These are phyloP conservation scores for Endoconidiophora polonica DNA, from an alignment of 2,329 filamentous ascomycete species.

Conservation along the genomic window DNA sequence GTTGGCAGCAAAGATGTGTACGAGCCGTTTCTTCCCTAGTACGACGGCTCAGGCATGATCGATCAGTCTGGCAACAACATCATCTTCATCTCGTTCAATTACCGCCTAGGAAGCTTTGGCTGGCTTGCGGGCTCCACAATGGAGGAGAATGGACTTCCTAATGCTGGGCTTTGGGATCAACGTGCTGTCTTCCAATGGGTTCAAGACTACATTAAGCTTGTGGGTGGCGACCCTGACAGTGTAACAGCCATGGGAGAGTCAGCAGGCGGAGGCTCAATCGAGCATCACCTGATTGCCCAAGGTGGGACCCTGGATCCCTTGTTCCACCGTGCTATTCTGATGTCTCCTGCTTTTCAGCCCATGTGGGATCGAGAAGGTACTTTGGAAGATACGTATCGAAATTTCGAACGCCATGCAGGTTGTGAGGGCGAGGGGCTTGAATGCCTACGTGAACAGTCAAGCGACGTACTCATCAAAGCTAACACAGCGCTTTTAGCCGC, in stretches of 20 bases:
- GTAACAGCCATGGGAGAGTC: conserved; percentile 35
- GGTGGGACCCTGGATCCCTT: conserved; percentile 27
- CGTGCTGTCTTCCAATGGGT: conserved; percentile 32
- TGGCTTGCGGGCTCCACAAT: conserved; percentile 29
- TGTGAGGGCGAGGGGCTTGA: conserved; percentile 17
- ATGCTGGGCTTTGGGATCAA: conserved; percentile 28
- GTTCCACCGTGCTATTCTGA: conserved; percentile 22
- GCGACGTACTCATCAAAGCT: conserved; percentile 16
- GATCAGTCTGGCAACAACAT: conserved; percentile 22
- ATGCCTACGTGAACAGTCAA: conserved; percentile 18
- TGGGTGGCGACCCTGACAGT: conserved; percentile 29
- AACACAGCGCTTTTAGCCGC: conserved; percentile 18
- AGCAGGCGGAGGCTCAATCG: conserved; percentile 32
- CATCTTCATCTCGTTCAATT: conserved; percentile 32
- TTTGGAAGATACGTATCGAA: conserved; percentile 19
- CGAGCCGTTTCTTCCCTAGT: conserved; percentile 21
- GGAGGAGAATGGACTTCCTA: conserved; percentile 25
- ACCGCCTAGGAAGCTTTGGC: conserved; percentile 31
- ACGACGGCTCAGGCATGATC: conserved; percentile 23
- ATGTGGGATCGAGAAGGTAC: conserved; percentile 20
- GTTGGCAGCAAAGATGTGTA: conserved; percentile 25
- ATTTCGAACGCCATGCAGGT: conserved; percentile 20
- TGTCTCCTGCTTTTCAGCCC: conserved; percentile 22
- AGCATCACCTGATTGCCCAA: conserved; percentile 31
- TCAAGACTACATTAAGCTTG: conserved; percentile 26